Conservation (phyloP, 371 early-diverging fungal genomes). For the Gilbertella persicaria region DNA sequence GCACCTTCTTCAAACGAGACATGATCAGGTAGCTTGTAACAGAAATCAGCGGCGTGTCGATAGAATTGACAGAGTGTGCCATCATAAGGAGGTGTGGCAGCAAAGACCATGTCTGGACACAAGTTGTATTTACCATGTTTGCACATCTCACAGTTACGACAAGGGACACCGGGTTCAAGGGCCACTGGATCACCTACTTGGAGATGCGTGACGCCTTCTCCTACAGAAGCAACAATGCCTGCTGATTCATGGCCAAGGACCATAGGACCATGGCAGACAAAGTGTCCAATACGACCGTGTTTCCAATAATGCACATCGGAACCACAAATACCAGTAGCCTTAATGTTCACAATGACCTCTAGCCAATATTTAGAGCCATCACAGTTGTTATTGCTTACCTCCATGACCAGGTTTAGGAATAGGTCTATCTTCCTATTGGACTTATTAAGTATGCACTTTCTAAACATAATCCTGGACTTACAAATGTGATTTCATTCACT, state of each 20-base stretch:
- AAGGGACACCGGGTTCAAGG: constrained; percentile 67
- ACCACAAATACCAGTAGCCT: constrained; percentile 54
- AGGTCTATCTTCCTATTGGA: constrained; percentile 19
- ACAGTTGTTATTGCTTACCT: not conserved
- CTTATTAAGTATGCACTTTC: not conserved
- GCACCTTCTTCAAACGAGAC: constrained; percentile 62
- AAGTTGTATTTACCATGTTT: constrained; percentile 50
- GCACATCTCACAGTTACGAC: constrained; percentile 60
- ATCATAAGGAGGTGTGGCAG: constrained; percentile 57
- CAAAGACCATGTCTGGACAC: constrained; percentile 53
- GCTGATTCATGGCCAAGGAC: constrained; percentile 84
- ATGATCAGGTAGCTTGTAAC: constrained; percentile 56
- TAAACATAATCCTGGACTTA: not conserved
- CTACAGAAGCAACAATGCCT: constrained; percentile 64
- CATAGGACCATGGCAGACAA: constrained; percentile 54
- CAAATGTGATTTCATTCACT: constrained; percentile 18
- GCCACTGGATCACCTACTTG: constrained; percentile 75
- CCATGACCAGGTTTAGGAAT: constrained; percentile 23
- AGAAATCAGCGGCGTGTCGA: constrained; percentile 53
- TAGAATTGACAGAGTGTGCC: constrained; percentile 54
- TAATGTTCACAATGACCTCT: constrained; percentile 52
- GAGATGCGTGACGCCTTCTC: constrained; percentile 52
- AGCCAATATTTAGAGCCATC: not conserved
- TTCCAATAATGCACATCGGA: constrained; percentile 57
- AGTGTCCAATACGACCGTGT: constrained; percentile 50